These are phyloP conservation scores for Mucor plumbeus DNA, from an alignment of 371 early-diverging fungal genomes.

Conservation along the genomic window DNA sequence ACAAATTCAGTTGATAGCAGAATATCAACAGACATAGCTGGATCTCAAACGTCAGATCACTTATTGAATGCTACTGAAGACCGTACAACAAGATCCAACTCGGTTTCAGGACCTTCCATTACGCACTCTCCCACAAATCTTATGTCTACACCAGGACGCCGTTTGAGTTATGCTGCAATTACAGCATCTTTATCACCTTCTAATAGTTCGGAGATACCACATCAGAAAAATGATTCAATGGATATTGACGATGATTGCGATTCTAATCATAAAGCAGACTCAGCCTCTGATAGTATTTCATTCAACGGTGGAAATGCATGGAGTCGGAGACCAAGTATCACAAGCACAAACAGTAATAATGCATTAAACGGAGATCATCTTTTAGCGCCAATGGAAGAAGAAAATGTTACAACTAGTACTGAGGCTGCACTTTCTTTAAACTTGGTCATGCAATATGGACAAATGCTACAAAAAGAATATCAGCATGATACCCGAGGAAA, in stretches of 20 bases:
- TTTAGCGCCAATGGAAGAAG: neutral
- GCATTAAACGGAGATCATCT: neutral
- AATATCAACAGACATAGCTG: neutral
- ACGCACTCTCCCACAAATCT: neutral
- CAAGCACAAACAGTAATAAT: neutral
- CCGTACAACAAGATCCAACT: neutral
- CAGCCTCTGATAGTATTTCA: neutral
- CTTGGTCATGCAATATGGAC: conserved; percentile 73
- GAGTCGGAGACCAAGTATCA: conserved; percentile 5
- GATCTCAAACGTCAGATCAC: neutral
- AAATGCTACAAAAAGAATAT: conserved; percentile 73
- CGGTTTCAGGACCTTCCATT: neutral
- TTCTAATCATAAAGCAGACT: neutral
- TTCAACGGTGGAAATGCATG: neutral
- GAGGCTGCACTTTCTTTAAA: conserved; percentile 24
- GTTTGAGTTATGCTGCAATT: conserved; percentile 45
- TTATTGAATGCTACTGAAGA: neutral
- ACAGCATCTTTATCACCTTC: conserved; percentile 37
- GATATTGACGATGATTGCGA: conserved; percentile 10
- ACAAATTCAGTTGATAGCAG: conserved; percentile 59
- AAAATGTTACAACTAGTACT: neutral
- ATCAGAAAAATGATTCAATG: conserved; percentile 7
- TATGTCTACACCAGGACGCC: conserved; percentile 9
- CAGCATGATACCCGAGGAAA: conserved; percentile 44
- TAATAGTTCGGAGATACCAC: neutral